Evolutionary conservation across 2,329 filamentous ascomycete genomes (phyloP).

Genomic region (Hypoxylon sp.): DNA sequence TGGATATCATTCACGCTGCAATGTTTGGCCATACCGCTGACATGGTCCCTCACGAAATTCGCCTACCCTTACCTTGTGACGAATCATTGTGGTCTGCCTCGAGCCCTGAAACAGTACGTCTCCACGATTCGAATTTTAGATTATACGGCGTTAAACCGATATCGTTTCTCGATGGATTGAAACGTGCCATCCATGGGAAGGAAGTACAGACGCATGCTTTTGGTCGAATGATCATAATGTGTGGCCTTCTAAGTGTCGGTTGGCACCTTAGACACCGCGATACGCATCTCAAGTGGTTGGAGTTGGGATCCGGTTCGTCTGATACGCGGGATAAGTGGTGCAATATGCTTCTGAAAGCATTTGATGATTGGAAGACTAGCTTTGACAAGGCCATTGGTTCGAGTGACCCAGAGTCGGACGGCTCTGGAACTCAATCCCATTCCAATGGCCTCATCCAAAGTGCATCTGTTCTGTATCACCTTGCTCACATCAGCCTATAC

Average conservation of each 20-base stretch:
- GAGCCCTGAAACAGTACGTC: conserved; percentile 81
- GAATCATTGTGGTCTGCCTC: conserved; percentile 88
- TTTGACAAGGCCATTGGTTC: conserved; percentile 78
- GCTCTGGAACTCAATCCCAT: conserved; percentile 66
- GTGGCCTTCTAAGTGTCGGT: conserved; percentile 87
- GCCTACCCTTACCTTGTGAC: conserved; percentile 87
- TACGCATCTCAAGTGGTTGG: conserved; percentile 85
- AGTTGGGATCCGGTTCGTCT: conserved; percentile 73
- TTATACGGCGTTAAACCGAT: conserved; percentile 84
- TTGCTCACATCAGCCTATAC: conserved; percentile 91
- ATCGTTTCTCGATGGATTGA: conserved; percentile 87
- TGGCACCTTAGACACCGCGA: conserved; percentile 94
- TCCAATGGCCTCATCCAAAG: conserved; percentile 79
- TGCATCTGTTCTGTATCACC: conserved; percentile 83
- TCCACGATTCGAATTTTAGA: conserved; percentile 81
- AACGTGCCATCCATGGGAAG: conserved; percentile 84
- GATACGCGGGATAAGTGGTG: conserved; percentile 81
- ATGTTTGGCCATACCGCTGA: conserved; percentile 94
- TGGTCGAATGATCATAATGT: conserved; percentile 91
- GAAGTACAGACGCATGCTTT: conserved; percentile 89
- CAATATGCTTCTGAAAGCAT: conserved; percentile 80
- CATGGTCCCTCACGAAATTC: conserved; percentile 92
- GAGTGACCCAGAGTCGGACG: conserved; percentile 56
- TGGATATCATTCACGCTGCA: conserved; percentile 89
- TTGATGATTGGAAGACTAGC: conserved; percentile 88